Evolutionary conservation across 1,284 basidiomycete species (phyloP).

Genomic region (Earliella scabrosa): DNA sequence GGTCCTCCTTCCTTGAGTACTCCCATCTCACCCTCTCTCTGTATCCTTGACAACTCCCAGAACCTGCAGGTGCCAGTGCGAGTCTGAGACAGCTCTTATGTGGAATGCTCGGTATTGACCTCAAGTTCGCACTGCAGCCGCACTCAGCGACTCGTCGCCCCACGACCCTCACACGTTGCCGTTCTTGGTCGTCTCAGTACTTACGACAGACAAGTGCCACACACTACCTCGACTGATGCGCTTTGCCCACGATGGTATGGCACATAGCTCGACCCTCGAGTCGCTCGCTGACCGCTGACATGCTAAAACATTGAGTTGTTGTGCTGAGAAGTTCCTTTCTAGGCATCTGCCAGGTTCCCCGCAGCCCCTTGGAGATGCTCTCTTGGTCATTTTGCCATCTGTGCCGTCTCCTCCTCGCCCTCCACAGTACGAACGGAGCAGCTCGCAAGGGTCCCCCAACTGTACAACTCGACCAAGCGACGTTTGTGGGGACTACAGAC

Average conservation of each 20-base stretch:
- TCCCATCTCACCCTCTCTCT: too few relatives aligned
- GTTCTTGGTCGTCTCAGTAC: neutral
- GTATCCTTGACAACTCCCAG: too few relatives aligned
- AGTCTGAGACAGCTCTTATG: too few relatives aligned
- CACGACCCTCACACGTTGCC: neutral
- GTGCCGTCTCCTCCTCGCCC: neutral
- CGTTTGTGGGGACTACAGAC: slow-evolving; percentile 1
- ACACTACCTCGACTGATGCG: neutral
- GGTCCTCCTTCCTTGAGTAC: too few relatives aligned
- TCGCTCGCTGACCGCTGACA: neutral
- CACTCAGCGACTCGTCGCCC: too few relatives aligned
- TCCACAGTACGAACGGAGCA: too few relatives aligned
- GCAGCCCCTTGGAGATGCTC: neutral
- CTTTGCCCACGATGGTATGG: neutral
- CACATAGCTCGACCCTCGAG: too few relatives aligned
- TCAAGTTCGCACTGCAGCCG: too few relatives aligned
- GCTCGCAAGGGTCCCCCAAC: neutral
- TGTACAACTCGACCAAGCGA: slow-evolving; percentile 4
- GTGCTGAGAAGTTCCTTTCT: neutral
- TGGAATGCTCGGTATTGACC: too few relatives aligned
- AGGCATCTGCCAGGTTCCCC: neutral
- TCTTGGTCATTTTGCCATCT: neutral
- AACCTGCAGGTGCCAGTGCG: too few relatives aligned
- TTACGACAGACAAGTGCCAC: neutral
- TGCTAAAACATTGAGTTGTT: neutral